Evolutionary conservation across 805 yeast species (phyloP).

Genomic region (Hanseniaspora singularis): DNA sequence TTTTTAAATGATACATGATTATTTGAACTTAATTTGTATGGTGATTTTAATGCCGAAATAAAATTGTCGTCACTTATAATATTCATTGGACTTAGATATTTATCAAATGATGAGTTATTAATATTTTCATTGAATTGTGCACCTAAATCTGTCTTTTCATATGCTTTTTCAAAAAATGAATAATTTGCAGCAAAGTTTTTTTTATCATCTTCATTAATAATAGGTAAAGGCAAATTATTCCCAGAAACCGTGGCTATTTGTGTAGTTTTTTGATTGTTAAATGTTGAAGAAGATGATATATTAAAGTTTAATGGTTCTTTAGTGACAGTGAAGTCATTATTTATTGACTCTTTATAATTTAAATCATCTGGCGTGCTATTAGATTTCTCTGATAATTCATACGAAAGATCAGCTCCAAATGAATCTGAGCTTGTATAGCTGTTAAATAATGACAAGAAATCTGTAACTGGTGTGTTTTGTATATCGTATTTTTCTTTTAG

Average conservation of each 20-base stretch:
- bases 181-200: background rate
- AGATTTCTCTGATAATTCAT: too few relatives aligned
- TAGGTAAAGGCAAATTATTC: slow-evolving; percentile 7
- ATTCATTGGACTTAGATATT: slow-evolving; percentile 8
- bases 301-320: too few relatives aligned
- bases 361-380: too few relatives aligned
- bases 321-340: too few relatives aligned
- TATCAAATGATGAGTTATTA: slow-evolving; percentile 13
- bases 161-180: too few relatives aligned
- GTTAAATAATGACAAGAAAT: background rate
- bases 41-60: background rate
- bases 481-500: background rate
- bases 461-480: background rate
- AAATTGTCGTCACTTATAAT: slow-evolving; percentile 7
- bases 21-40: too few relatives aligned
- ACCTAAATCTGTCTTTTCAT: too few relatives aligned
- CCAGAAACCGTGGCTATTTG: slow-evolving; percentile 13
- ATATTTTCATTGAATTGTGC: background rate
- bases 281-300: too few relatives aligned
- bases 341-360: too few relatives aligned
- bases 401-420: too few relatives aligned
- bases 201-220: background rate
- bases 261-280: background rate
- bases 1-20: too few relatives aligned
- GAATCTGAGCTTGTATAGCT: background rate